Evolutionary conservation across 202 grass and related monocot species (phyloP), one percentile per base, ranked within the genome.

Genomic region (Dendrocalamus latiflorus): DNA sequence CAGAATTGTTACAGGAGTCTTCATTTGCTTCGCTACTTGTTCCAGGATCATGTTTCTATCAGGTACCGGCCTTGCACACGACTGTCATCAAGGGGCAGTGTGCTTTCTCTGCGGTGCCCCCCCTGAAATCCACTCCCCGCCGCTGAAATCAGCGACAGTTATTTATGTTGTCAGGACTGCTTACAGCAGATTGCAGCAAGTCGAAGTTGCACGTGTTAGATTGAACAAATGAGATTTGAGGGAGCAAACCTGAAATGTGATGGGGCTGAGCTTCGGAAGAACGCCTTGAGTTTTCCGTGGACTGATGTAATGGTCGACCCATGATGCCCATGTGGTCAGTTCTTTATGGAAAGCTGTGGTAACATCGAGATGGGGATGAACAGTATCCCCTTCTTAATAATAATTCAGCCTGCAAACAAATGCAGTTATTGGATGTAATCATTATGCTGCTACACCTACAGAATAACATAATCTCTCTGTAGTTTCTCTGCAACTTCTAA

Each of bases 111-210:
- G 77, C 95, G 93, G 81, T 98, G 95, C n/a, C 15, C 95, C 95
- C n/a, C 92, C 92, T 8, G 95, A 91, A 80, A 91, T 98, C 95
- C 95, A 98, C 73, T 93, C 87, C 16, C 95, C 90, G 1, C 88
- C 90, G 5, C 95, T 98, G 86, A 65, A 91, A 68, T 58, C 43
- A 68, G 51, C 3, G 25, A 69, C 15, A 44, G 17, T 17, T 67
- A 48, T 25, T 65, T 54, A 68, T 43, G 63, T 56, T 22, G 15
- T 13, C 45, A 49, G 74, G 50, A 37, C 87, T 41, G 11, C 21
- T 36, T 21, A 68, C 37, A 68, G 48, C 24, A 79, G n/a, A 41
- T 48, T 20, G 62, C 62, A 54, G 38, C 70, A 68, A 58, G 41
- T 59, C 14, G 24, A 75, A 57, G 55, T 44, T 68, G 48, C 68